These are phyloP conservation scores for Taiozyma sp. DNA, from an alignment of 1,139 yeast species.

Conservation along the genomic window DNA sequence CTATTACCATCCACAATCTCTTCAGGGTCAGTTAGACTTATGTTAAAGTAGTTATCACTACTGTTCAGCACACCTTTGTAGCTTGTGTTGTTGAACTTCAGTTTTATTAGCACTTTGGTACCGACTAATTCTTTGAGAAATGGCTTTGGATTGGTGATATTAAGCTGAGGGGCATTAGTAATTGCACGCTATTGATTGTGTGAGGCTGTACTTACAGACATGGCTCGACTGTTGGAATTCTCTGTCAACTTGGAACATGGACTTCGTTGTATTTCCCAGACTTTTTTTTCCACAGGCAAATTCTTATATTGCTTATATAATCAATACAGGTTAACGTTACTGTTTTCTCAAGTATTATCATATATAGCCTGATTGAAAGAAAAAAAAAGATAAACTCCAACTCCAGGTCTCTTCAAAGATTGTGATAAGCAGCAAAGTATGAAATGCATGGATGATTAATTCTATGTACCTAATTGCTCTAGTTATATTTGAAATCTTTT, in stretches of 20 bases:
- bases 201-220: not conserved
- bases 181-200: not conserved
- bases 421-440: too few species aligned
- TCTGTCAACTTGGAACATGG: not conserved
- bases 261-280: not conserved
- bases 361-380: too few species aligned
- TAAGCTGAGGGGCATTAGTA: constrained; percentile 38
- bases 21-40: constrained; percentile 68
- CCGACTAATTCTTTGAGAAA: constrained; percentile 73
- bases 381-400: too few species aligned
- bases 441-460: not conserved
- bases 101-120: constrained; percentile 70
- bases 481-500: not conserved
- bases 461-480: too few species aligned
- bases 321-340: not conserved
- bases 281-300: not conserved
- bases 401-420: not conserved
- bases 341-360: too few species aligned
- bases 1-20: constrained; percentile 53
- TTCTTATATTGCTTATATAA: not conserved
- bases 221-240: not conserved
- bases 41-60: constrained; percentile 90
- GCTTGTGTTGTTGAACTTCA: constrained; percentile 93
- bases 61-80: constrained; percentile 78
- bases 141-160: constrained; percentile 88